These are phyloP conservation scores for Saitozyma sp. DNA, from an alignment of 768 basidiomycete species.

Conservation along the genomic window DNA sequence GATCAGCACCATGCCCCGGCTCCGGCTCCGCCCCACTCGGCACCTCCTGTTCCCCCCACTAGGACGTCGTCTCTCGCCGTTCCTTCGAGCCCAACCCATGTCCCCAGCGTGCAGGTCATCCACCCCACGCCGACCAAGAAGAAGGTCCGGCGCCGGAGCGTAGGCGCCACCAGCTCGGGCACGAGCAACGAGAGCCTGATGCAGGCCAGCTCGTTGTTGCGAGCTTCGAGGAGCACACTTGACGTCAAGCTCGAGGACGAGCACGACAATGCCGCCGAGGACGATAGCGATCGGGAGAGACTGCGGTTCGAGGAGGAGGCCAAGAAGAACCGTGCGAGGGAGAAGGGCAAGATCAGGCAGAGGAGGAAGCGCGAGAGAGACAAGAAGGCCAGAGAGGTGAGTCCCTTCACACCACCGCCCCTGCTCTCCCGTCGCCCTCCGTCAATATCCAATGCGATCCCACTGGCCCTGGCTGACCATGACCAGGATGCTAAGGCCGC, in stretches of 20 bases:
- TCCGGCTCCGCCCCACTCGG: too few species aligned
- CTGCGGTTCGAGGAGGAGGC: constrained; percentile 13
- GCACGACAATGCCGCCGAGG: constrained; percentile 22
- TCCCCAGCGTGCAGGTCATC: constrained; percentile 18
- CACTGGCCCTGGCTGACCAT: not conserved
- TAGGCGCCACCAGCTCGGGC: not conserved
- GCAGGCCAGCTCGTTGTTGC: constrained; percentile 1
- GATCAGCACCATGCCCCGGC: too few species aligned
- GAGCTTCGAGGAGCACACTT: not conserved
- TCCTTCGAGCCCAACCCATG: not conserved
- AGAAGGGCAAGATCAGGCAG: constrained; percentile 41
- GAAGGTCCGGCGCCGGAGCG: not conserved
- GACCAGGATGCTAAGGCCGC: constrained; percentile 8
- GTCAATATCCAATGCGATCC: not conserved
- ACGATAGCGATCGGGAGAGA: constrained; percentile 25
- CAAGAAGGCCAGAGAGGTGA: constrained; percentile 33
- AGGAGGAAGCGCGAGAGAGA: constrained; percentile 41
- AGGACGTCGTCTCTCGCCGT: constrained; percentile 7
- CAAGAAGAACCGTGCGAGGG: constrained; percentile 29
- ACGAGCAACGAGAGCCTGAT: not conserved
- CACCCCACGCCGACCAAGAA: constrained; percentile 21
- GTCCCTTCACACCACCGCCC: not conserved
- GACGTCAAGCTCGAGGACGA: not conserved
- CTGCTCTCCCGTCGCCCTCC: not conserved
- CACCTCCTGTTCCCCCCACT: constrained; percentile 13